Percentiles rank a stretch among this genome's conserved stretches.
Evolutionary conservation across 2,329 filamentous ascomycete species (phyloP).

Genomic region (Fusarium brevicatenulatum): DNA sequence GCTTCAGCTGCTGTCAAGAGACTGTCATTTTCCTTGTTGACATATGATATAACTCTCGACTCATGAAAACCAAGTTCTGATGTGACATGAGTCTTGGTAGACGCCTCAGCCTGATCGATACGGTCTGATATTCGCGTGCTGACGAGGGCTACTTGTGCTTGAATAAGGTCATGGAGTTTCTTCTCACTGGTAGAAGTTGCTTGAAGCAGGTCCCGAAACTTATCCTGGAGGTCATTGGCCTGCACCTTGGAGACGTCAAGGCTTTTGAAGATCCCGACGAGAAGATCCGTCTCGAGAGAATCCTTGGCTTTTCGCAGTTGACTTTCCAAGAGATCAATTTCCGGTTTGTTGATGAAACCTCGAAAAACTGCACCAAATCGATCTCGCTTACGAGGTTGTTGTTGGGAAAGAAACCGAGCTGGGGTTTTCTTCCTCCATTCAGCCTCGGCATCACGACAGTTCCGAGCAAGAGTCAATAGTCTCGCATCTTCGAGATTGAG

Average conservation of each 20-base stretch:
- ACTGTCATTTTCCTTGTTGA: fast-evolving
- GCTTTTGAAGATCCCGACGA: fast-evolving
- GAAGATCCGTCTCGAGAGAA: fast-evolving
- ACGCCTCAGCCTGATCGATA: fast-evolving
- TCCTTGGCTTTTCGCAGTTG: fast-evolving
- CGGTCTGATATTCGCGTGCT: fast-evolving
- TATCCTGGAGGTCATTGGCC: fast-evolving
- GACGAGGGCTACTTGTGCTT: fast-evolving
- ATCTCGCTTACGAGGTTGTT: fast-evolving
- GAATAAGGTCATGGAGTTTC: fast-evolving
- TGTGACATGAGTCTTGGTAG: fast-evolving
- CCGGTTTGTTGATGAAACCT: fast-evolving
- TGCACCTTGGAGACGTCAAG: fast-evolving
- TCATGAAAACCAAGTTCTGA: fast-evolving
- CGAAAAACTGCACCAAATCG: fast-evolving
- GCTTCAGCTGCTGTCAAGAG: fast-evolving
- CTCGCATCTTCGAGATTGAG: fast-evolving
- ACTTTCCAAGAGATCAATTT: fast-evolving
- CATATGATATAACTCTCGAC: fast-evolving
- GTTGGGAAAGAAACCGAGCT: fast-evolving
- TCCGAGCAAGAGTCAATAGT: fast-evolving
- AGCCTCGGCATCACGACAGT: fast-evolving
- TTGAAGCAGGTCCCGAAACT: fast-evolving
- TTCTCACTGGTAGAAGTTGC: fast-evolving
- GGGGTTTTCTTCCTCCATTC: background rate